These are phyloP conservation scores for Penicillium turbatum DNA, from an alignment of 495 filamentous ascomycete genomes.

Conservation along the genomic window DNA sequence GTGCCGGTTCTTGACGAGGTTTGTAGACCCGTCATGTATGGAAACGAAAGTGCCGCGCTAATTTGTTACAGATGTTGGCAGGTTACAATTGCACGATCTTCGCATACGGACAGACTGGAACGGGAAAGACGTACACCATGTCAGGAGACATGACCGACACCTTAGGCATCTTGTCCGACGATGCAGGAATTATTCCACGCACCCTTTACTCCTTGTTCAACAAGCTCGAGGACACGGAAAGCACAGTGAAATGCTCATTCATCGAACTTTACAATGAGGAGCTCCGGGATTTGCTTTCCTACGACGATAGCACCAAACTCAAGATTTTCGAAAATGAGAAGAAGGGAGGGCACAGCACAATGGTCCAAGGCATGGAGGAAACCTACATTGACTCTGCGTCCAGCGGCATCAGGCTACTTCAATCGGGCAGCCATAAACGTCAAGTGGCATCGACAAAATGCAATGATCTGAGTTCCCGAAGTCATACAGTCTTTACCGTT, in stretches of 20 bases:
- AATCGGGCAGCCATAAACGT: conserved; percentile 82
- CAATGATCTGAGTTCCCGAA: conserved; percentile 93
- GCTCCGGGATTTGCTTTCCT: conserved; percentile 77
- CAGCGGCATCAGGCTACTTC: conserved; percentile 83
- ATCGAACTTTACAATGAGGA: conserved; percentile 99
- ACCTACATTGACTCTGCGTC: conserved; percentile 79
- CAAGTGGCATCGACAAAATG: conserved; percentile 98
- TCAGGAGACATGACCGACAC: conserved; percentile 92
- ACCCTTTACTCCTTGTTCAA: conserved; percentile 80
- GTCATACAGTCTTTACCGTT: conserved; percentile 94
- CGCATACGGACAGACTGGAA: conserved; percentile 96
- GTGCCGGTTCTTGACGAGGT: conserved; percentile 90
- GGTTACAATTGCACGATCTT: conserved; percentile 99
- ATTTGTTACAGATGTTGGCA: conserved; percentile 66
- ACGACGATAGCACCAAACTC: conserved; percentile 76
- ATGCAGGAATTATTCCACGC: conserved; percentile 90
- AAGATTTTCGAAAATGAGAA: conserved; percentile 95
- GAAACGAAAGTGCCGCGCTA: conserved; percentile 2
- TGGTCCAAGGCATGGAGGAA: conserved; percentile 98
- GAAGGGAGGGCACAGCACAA: conserved; percentile 69
- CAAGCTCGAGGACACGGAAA: conserved; percentile 81
- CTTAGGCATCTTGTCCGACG: conserved; percentile 78
- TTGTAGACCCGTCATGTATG: conserved; percentile 15
- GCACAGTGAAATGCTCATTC: conserved; percentile 93
- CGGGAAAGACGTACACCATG: conserved; percentile 99